Conservation (phyloP, 192 early-diverging fungal species). For the Rhizoclosmatium globosum region DNA sequence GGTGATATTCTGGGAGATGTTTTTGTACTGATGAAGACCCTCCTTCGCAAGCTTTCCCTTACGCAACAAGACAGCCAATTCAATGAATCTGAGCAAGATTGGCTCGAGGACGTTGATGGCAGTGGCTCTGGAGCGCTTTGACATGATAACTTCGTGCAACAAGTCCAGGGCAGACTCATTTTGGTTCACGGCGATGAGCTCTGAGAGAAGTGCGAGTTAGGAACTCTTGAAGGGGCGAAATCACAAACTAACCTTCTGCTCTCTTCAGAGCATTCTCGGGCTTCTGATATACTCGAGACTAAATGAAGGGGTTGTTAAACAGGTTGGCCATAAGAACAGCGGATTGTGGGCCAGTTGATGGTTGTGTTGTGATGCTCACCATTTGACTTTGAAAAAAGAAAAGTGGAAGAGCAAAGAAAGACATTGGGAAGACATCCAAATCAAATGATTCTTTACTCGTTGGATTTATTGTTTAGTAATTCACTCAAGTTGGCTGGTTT, state of each 20-base stretch:
- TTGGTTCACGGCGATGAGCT: slow-evolving; percentile 87
- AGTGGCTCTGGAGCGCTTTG: slow-evolving; percentile 85
- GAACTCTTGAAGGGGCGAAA: not conserved
- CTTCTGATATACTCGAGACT: slow-evolving; percentile 61
- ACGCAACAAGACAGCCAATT: slow-evolving; percentile 86
- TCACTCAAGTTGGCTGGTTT: slow-evolving; percentile 13
- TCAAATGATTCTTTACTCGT: too few species aligned
- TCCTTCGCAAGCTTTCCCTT: slow-evolving; percentile 95
- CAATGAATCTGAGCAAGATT: slow-evolving; percentile 92
- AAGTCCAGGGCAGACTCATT: slow-evolving; percentile 82
- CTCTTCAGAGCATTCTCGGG: slow-evolving; percentile 91
- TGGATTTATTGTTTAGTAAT: not conserved
- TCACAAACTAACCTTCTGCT: slow-evolving; percentile 71
- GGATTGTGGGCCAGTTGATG: not conserved
- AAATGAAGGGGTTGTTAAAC: not conserved
- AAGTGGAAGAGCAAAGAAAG: not conserved
- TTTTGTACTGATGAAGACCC: slow-evolving; percentile 97
- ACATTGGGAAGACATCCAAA: too few species aligned
- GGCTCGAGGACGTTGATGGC: slow-evolving; percentile 86
- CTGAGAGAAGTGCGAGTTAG: slow-evolving; percentile 44
- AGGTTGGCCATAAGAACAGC: too few species aligned
- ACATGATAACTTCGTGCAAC: slow-evolving; percentile 91
- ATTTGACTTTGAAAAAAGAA: slow-evolving; percentile 4
- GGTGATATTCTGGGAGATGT: slow-evolving; percentile 95
- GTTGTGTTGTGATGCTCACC: not conserved